A percentile compares a stretch with the other conserved stretches of the same genome.
Conservation (phyloP, 1,284 basidiomycete species). For the Somion occarium region DNA sequence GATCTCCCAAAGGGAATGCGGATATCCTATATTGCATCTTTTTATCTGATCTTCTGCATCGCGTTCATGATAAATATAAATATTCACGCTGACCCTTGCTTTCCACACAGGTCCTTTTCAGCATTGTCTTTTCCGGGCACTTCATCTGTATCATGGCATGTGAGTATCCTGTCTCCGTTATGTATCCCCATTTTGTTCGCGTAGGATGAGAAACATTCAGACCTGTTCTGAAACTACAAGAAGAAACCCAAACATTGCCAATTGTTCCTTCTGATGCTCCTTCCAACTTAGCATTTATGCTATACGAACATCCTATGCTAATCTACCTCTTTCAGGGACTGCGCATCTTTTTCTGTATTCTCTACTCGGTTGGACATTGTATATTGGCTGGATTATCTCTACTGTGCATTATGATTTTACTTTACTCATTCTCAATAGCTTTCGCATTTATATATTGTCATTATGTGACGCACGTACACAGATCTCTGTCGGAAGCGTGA, state of each 20-base stretch:
- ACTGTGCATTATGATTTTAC: background rate
- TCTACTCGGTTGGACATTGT: no score
- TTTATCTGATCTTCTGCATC: conserved; percentile 5
- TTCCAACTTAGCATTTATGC: conserved; percentile 1
- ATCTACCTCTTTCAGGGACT: background rate
- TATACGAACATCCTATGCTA: no score
- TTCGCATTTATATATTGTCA: no score
- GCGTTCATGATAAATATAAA: no score
- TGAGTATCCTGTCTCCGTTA: conserved; percentile 19
- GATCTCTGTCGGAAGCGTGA: no score
- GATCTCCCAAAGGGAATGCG: conserved; percentile 30
- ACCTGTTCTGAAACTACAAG: conserved; percentile 35
- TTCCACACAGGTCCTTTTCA: no score
- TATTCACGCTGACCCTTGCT: no score
- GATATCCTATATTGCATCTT: conserved; percentile 37
- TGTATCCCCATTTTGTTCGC: conserved; percentile 4
- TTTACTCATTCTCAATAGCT: background rate
- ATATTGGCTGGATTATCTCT: no score
- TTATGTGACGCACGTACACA: no score
- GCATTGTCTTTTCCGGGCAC: no score
- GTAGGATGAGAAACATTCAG: conserved; percentile 31
- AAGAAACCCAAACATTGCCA: conserved; percentile 31
- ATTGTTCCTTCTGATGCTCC: conserved; percentile 28
- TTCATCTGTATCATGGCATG: conserved; percentile 11
- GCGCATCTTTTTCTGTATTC: no score